Evolutionary conservation across 139 green algal genomes (phyloP).

Genomic region (Coccomyxa sp.): DNA sequence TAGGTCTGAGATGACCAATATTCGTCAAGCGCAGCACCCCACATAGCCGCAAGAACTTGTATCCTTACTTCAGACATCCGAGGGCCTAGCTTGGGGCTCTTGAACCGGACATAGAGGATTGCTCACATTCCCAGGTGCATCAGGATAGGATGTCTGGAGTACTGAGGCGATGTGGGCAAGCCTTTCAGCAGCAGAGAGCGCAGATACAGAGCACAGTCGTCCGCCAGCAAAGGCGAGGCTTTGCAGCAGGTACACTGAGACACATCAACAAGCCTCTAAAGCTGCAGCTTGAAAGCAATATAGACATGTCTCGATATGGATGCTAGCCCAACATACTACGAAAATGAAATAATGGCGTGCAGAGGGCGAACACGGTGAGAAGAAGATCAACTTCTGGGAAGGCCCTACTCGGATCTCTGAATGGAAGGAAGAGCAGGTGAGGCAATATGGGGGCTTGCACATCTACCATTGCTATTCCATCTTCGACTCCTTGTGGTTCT

Average conservation of each 20-base stretch:
- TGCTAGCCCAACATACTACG: neutral
- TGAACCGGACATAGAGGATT: too few species aligned
- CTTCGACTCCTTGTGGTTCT: too few species aligned
- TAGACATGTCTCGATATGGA: neutral
- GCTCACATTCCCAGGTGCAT: too few species aligned
- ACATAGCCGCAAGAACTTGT: too few species aligned
- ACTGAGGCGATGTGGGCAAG: neutral
- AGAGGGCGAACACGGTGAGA: slow-evolving; percentile 47
- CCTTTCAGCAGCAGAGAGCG: neutral
- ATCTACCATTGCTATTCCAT: neutral
- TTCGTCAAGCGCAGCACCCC: too few species aligned
- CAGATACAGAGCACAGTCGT: neutral
- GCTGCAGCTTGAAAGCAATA: neutral
- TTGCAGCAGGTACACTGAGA: slow-evolving; percentile 5
- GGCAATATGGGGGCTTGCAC: too few species aligned
- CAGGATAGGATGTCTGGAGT: neutral
- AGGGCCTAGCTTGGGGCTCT: too few species aligned
- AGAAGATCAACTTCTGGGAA: slow-evolving; percentile 45
- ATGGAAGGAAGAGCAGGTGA: slow-evolving; percentile 54
- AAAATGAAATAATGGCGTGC: neutral
- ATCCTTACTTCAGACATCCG: too few species aligned
- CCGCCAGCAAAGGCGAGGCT: neutral
- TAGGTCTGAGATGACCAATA: too few species aligned
- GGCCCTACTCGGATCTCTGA: slow-evolving; percentile 31
- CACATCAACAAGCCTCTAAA: neutral